These are phyloP conservation scores for Rhipidocladum racemiflorum DNA, from an alignment of 176 grass and related monocot species.

Conservation along the genomic window DNA sequence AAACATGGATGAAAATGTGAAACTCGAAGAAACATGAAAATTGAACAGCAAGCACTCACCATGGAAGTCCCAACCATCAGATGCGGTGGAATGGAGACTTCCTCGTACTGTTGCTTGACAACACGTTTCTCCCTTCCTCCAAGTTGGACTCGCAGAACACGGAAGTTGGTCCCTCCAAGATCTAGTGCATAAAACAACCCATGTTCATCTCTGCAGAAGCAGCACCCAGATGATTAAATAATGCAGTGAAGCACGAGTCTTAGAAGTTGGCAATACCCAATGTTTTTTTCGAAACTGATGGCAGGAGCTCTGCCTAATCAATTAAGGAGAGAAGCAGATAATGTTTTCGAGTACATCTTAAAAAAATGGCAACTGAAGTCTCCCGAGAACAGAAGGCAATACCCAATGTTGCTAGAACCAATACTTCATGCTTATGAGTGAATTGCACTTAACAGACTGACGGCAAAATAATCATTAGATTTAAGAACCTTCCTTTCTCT, in stretches of 20 bases:
- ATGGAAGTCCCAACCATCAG: conserved; percentile 64
- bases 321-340: too few relatives aligned
- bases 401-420: background rate
- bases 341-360: too few relatives aligned
- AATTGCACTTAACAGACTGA: background rate
- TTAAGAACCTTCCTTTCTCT: background rate
- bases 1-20: background rate
- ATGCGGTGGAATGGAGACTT: conserved; percentile 72
- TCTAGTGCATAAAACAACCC: conserved; percentile 80
- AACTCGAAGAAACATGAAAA: background rate
- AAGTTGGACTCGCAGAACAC: conserved; percentile 76
- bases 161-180: conserved; percentile 87
- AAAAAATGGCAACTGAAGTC: too few relatives aligned
- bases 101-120: conserved; percentile 51
- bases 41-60: conserved; percentile 15
- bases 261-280: background rate
- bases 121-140: conserved; percentile 68
- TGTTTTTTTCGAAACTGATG: too few relatives aligned
- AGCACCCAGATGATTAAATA: background rate
- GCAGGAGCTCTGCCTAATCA: too few relatives aligned
- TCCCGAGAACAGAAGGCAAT: too few relatives aligned
- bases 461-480: background rate
- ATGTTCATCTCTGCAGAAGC: conserved; percentile 43
- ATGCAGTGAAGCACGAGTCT: background rate
- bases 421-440: background rate